Base-by-base conservation (phyloP, 805 yeast species). In the Zygotorulaspora sp. region DNA sequence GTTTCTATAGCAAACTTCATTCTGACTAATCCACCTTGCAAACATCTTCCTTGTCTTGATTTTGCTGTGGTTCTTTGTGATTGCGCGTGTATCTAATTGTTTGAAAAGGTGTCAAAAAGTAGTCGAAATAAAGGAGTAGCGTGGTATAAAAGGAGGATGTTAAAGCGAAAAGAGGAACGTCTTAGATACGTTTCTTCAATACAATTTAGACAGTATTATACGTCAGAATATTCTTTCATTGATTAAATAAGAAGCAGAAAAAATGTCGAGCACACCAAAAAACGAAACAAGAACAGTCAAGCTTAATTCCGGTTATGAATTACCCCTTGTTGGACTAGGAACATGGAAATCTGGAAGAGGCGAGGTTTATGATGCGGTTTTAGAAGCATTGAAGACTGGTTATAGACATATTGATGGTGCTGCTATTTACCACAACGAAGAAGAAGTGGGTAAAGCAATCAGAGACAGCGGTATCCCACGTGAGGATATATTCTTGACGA, bases 401-500 rank as follows among this genome's bases (percentile, higher is more conserved):
- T 82, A 82, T 65, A 72, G 77, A 48, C 94, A 84, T 59, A 79
- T 85, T 47, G 94, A 84, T 61, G 76, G 86, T 15, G 92, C 94
- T 21, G 75, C 78, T 26, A 69, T 71, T 33, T 84, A 83, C 62
- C 65, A 69, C 7, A 83, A 82, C 53, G 90, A 83, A 59, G 77
- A 57, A 34, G 74, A 71, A 36, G 81, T 82, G 34, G 85, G 86
- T 15, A 62, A 61, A 43, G 78, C 75, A 18, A 66, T 73, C 34
- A 70, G 62, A 38, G 79, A 75, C 35, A 63, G 80, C 30, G 83
- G 81, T 10, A 66, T 82, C 21, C 76, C 78, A 42, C 72, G 92
- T 57, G 71, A 71, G 19, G 79, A 81, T 32, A 53, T 83, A 18
- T 83, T 79, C 49, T 65, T 83, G 49, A 81, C 88, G 48, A 83